Evolutionary conservation across 1,139 yeast genomes (phyloP).

Genomic region (Candida neerlandica): DNA sequence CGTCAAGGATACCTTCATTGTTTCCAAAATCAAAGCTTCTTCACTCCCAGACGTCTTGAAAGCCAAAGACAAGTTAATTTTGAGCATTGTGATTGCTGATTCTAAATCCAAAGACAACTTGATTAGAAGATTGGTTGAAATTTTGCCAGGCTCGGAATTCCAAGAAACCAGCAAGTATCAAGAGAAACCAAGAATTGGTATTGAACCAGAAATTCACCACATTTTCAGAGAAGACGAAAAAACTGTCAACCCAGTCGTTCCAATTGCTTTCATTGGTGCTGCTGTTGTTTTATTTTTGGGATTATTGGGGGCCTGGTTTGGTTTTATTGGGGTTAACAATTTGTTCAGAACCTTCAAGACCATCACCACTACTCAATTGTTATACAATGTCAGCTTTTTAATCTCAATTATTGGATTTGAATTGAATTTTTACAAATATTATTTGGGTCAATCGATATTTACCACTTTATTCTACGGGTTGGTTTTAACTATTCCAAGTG

Average conservation of each 20-base stretch:
- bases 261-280: slow-evolving; percentile 53
- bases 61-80: slow-evolving; percentile 31
- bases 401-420: slow-evolving; percentile 60
- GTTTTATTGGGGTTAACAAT: slow-evolving; percentile 44
- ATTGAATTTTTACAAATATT: slow-evolving; percentile 65
- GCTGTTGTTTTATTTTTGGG: slow-evolving; percentile 45
- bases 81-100: slow-evolving; percentile 40
- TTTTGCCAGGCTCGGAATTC: slow-evolving; percentile 36
- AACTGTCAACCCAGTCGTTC: slow-evolving; percentile 57
- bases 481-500: slow-evolving; percentile 55
- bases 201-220: slow-evolving; percentile 71
- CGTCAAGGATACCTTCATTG: slow-evolving; percentile 23
- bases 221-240: slow-evolving; percentile 59
- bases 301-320: slow-evolving; percentile 52
- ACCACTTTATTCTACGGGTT: slow-evolving; percentile 58
- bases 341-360: slow-evolving; percentile 38
- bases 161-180: slow-evolving; percentile 27
- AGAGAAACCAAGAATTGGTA: slow-evolving; percentile 45
- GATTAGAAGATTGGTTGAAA: slow-evolving; percentile 32
- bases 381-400: slow-evolving; percentile 52
- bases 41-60: slow-evolving; percentile 44
- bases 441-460: slow-evolving; percentile 71
- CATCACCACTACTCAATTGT: slow-evolving; percentile 27
- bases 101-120: slow-evolving; percentile 24
- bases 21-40: slow-evolving; percentile 29